Base-by-base conservation (phyloP, 2,329 filamentous ascomycete species). In the Talaromyces atroroseus region DNA sequence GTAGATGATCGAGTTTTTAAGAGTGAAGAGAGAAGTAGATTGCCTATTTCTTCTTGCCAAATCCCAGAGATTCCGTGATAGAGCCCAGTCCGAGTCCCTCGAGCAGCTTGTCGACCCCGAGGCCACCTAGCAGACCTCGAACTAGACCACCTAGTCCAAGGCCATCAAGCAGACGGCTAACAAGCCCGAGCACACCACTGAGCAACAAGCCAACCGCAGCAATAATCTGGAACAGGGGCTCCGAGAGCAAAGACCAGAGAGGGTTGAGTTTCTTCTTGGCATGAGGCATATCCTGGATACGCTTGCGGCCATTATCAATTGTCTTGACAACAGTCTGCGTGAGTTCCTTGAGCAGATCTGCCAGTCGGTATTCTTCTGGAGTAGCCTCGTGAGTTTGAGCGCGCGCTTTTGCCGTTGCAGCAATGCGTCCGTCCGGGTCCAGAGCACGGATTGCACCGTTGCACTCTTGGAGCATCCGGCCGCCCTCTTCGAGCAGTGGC, bases 251-350 rank as follows among this genome's bases (percentile, higher is more conserved):
- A 29, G 79, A 84, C 90, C 91, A 95, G 29, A 96, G 83, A 11
- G 92, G 91, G 76, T 92, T 96, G 59, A 96, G 81, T 78, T 92
- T 86, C 81, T 95, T 92, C 86, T 96, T 95, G 45, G 90, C 92
- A 63, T 95, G 88, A 5, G 92, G 91, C 89, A 96, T 94, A 68
- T 89, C 88, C 67, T 88, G 85, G 59, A 96, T 88, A 78, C 89
- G 89, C 77, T 87, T 89, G 83, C 92, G 94, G 24, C 89, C 88
- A 61, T 87, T 86, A 68, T 96, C 91, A 64, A 96, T 92, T 23
- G 87, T 90, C 65, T 86, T 85, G 48, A 88, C 86, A 21, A 96
- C 88, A 24, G 84, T 86, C 20, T 86, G 86, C 0, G 91, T 92
- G 58, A 96, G 80, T 75, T 84, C 90, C 78, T 95, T 95, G 63